Percentiles rank a stretch among this genome's conserved stretches.
Conservation (phyloP, 2,329 filamentous ascomycete species). For the Ophiostoma angusticollis region DNA sequence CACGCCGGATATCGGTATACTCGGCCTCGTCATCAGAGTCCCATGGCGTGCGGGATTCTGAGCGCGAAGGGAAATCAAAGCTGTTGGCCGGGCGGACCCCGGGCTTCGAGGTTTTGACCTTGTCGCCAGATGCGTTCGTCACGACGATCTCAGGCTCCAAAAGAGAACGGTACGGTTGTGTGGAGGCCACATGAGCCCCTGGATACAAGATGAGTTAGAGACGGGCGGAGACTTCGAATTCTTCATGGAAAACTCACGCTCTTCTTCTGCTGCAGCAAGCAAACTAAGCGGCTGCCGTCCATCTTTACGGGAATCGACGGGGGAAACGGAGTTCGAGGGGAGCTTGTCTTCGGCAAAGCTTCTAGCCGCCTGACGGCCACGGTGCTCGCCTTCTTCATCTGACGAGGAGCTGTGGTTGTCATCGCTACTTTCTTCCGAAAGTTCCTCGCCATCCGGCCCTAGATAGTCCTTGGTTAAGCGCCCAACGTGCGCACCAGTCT, state of each 20-base stretch:
- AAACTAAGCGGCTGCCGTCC: conserved; percentile 42
- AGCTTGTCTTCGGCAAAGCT: conserved; percentile 28
- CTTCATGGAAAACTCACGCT: conserved; percentile 48
- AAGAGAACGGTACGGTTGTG: conserved; percentile 46
- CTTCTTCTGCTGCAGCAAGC: conserved; percentile 64
- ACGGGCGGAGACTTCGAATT: no score
- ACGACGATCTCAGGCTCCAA: conserved; percentile 56
- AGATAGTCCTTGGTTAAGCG: conserved; percentile 57
- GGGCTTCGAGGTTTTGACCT: conserved; percentile 38
- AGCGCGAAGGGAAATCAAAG: conserved; percentile 58
- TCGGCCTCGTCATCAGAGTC: conserved; percentile 82
- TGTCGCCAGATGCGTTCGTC: conserved; percentile 50
- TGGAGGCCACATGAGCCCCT: conserved; percentile 42
- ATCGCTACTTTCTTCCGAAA: conserved; percentile 54
- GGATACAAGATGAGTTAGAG: not conserved
- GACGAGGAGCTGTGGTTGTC: conserved; percentile 42
- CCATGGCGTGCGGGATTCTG: conserved; percentile 42
- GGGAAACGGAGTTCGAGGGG: conserved; percentile 22
- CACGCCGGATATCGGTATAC: conserved; percentile 70
- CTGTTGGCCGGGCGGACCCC: conserved; percentile 71
- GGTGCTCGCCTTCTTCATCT: conserved; percentile 49
- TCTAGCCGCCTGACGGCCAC: conserved; percentile 45
- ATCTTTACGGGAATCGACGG: conserved; percentile 18
- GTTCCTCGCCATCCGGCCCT: conserved; percentile 51
- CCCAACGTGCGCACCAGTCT: conserved; percentile 27